Evolutionary conservation across 2,329 filamentous ascomycete genomes (phyloP).

Genomic region (Amesomyces nigricolor): DNA sequence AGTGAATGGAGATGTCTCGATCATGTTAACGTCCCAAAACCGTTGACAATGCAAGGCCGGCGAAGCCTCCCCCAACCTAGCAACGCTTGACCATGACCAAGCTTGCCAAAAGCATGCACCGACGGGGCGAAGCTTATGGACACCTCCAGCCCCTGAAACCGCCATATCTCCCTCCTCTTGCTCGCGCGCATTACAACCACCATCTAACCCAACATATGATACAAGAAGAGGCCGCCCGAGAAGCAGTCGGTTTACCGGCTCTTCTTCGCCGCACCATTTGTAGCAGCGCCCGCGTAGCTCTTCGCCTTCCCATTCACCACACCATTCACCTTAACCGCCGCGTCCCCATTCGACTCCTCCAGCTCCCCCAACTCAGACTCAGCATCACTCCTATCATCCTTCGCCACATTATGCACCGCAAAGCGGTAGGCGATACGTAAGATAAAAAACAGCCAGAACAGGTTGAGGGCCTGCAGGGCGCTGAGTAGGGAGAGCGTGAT

Average conservation of each 20-base stretch:
- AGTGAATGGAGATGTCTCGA: neutral
- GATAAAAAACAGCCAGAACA: slow-evolving; percentile 79
- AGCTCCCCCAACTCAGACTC: slow-evolving; percentile 49
- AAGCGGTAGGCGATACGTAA: slow-evolving; percentile 69
- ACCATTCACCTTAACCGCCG: slow-evolving; percentile 1
- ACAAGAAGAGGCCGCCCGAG: neutral
- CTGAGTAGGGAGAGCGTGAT: slow-evolving; percentile 63
- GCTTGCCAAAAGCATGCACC: no score
- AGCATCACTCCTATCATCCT: slow-evolving; percentile 67
- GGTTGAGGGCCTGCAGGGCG: slow-evolving; percentile 65
- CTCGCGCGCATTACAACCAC: neutral
- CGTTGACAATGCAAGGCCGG: neutral
- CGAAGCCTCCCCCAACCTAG: neutral
- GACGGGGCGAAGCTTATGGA: no score
- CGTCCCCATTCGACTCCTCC: slow-evolving; percentile 17
- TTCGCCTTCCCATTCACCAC: slow-evolving; percentile 26
- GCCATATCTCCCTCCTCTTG: neutral
- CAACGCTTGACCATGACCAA: no score
- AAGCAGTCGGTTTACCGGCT: slow-evolving; percentile 3
- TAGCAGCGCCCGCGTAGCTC: neutral
- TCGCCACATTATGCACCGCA: slow-evolving; percentile 52
- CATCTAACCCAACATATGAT: neutral
- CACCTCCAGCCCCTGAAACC: no score
- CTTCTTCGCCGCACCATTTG: slow-evolving; percentile 12
- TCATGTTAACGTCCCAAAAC: neutral